Base-by-base conservation (phyloP, 371 early-diverging fungal species). In the Encephalitozoon intestinalis region DNA sequence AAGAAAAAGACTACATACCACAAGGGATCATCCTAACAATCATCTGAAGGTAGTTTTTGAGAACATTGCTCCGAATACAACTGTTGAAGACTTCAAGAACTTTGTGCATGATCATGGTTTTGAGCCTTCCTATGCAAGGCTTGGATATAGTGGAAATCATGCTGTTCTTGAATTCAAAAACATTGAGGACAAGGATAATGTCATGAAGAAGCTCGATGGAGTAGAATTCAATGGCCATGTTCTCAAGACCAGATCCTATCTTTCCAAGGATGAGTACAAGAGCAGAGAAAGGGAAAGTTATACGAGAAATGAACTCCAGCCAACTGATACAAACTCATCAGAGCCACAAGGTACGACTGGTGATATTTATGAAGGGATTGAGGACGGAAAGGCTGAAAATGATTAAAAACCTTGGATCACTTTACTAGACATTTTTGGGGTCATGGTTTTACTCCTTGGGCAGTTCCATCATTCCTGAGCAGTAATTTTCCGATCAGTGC, bases 151-250 rank as follows among this genome's bases (percentile, higher is more conserved):
- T 11, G 70, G 79, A 63, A 66, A 79, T 28, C 67, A 76, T 52
- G 79, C 67, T 0, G 75, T 79, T 53, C 40, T 79, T 37, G 79
- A 79, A 49, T 76, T 79, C 39, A 69, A 65, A 41, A 54, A 54
- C 21, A 44, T 67, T 46, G 72, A 75, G 43, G 70, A 70, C 12
- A 70, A 70, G 39, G 79, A 79, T 7, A 49, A 70, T 1, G 75
- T 68, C 4, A 25, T 79, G 18, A 26, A 40, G n/a, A 75, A 63
- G 39, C 54, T 79, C 15, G 52, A 79, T 15, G 70, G 69, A 28
- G 43, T 34, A 28, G 69, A 69, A 34, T 49, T 68, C 11, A 73
- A 63, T 7, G 71, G 71, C 18, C 58, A 58, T 34, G 21, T 58
- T 34, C 58, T 58, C n/a, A 58, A 58, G 58, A 58, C 58, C 30